Evolutionary conservation across 163 green algal genomes (phyloP), one percentile per base, ranked within the genome.

Genomic region (Scenedesmus sp.): DNA sequence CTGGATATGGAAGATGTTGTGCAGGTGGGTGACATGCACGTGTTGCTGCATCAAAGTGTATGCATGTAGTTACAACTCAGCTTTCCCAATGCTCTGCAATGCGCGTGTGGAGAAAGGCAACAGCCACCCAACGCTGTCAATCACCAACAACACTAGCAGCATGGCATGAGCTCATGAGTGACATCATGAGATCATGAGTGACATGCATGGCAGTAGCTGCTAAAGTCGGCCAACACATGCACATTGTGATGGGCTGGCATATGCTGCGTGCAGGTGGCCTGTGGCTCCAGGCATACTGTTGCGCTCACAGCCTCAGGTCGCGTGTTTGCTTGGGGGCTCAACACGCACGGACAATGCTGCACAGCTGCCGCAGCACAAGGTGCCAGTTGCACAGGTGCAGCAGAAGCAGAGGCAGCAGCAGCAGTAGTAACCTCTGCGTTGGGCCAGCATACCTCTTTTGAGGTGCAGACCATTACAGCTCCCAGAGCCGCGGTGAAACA

Each of bases 301-400:
- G 76, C 70, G 53, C 59, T 86, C 13, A 72, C 76, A 33, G 53
- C 87, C 15, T 44, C 37, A 22, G 79, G 87, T 2, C 24, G 24
- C 53, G 87, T 87, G 56, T 91, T 82, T n/a, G 61, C 87, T 1
- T 87, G 56, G 79, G 87, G 87, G 5, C 73, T 43, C 35, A 91
- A 91, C 78, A 80, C 56, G 0, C 73, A 91, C 37, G 26, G 37
- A 2, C 87, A 91, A 42, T 87, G 87, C 87, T 87, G 87, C 79
- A 56, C 46, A 30, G 72, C 40, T 33, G 51, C 51, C 59, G 51
- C 33, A 59, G 33, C 0, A 18, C 26, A 7, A 37, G 61, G 3
- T 37, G 61, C 4, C 30, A 15, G 9, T 18, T 53, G 76, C n/a
- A 26, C 53, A 79, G 35, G 53, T 59, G 53, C 82, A 79, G 82